Evolutionary conservation across 768 basidiomycete genomes (phyloP).

Genomic region (Fomitopsis serialis): DNA sequence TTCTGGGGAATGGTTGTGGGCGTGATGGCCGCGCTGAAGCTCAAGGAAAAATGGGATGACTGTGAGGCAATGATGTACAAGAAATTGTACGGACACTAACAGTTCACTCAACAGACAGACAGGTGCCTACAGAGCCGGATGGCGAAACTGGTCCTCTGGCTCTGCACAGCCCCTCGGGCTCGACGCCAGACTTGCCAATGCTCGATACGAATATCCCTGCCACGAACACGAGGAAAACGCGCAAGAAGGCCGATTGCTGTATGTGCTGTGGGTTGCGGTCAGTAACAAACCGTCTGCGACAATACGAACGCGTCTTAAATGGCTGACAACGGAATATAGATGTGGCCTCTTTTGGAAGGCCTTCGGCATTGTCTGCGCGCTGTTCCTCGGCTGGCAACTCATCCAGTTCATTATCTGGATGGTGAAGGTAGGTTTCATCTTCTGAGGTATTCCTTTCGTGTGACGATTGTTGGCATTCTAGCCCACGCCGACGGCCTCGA

Average conservation of each 20-base stretch:
- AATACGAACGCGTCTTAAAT: too few relatives aligned
- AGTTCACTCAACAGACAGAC: conserved; percentile 30
- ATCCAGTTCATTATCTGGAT: conserved; percentile 44
- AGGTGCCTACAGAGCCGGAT: conserved; percentile 34
- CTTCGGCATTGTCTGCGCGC: conserved; percentile 41
- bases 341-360: conserved; percentile 52
- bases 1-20: conserved; percentile 41
- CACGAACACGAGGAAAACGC: conserved; percentile 23
- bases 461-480: conserved; percentile 13
- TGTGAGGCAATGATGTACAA: conserved; percentile 28
- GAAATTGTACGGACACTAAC: not conserved
- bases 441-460: not conserved
- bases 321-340: conserved; percentile 26
- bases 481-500: conserved; percentile 50
- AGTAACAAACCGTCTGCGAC: conserved; percentile 12
- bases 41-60: conserved; percentile 42
- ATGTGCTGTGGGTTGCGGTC: conserved; percentile 48
- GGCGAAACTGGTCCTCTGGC: conserved; percentile 25
- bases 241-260: conserved; percentile 34
- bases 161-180: conserved; percentile 17
- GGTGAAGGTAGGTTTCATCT: conserved; percentile 32
- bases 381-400: conserved; percentile 36
- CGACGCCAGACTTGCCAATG: conserved; percentile 1
- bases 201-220: conserved; percentile 21
- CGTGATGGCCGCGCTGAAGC: conserved; percentile 41